Evolutionary conservation across 2,329 filamentous ascomycete genomes (phyloP), one percentile per base, ranked within the genome.

Genomic region (Ambrosiella xylebori): DNA sequence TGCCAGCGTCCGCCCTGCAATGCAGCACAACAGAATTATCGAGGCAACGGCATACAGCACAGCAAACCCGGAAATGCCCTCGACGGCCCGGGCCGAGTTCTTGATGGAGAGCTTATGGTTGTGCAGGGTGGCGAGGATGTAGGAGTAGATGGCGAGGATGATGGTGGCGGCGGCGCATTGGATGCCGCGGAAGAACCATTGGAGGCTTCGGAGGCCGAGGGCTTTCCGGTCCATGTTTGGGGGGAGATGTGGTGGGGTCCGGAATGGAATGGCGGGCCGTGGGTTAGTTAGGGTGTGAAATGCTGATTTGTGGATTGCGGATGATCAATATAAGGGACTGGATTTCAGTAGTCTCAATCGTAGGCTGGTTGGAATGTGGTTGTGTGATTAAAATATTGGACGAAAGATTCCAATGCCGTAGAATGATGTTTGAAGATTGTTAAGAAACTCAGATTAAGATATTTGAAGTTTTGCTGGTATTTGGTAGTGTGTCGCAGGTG

Each of bases 131-230:
- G 85, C 81, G 54, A 96, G 80, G 76, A 89, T 94, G 76, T 94
- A 95, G 54, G 82, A 84, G 75, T 85, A 90, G 65, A 93, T 79
- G 63, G 79, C 85, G 61, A 96, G 78, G 61, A 91, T 78, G 63
- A 95, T 76, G 60, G 77, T 81, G 7, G 84, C 76, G 68, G 81
- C 86, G 67, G 79, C 75, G 69, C 95, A 85, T 65, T 88, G 80
- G 59, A 95, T 71, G 63, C 77, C 71, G 64, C 91, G 86, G 65
- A 94, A 73, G 68, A 84, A 76, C 68, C 84, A 85, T 66, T 88
- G 84, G 52, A 78, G 60, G 61, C 78, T 70, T 65, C 87, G 88
- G 64, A 95, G 79, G 64, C 45, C 52, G 35, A 56, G 49, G 15
- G 47, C 35, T 61, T 58, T 61, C 12, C 53, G 45, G 36, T 61